Evolutionary conservation across 1,139 yeast genomes (phyloP), one percentile per base, ranked within the genome.

Genomic region (Geotrichum cucujoidarum): DNA sequence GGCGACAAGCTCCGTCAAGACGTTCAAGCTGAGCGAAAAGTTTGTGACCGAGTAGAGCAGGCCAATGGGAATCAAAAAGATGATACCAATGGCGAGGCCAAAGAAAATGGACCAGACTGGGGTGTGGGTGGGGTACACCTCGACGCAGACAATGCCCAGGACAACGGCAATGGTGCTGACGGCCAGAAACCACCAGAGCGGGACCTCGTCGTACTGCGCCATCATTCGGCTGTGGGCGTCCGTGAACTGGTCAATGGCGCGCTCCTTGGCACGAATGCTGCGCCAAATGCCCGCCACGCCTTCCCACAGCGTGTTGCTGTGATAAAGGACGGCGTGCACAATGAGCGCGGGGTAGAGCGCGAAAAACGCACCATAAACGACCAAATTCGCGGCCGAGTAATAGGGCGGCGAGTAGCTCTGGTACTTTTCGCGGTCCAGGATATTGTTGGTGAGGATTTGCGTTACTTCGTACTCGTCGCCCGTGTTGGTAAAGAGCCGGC

Each of bases 201-300:
- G 86, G 17, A 79, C 84, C 56, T 81, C 87, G 34, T 70, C 71
- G 60, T 78, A 78, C 18, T 66, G 64, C 24, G 70, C 54, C 81
- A 79, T 78, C 76, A 78, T 74, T 47, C 71, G 68, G 39, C 77
- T 70, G 54, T 79, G 82, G 0, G 83, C 77, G 55, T 80, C 86
- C 22, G 71, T 60, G 53, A 65, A 70, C 2, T 64, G 68, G 10
- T 65, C 69, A 45, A 64, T 53, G n/a, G 55, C 53, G 54, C 49
- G 59, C 20, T 51, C 52, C 37, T 40, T 38, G 32, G 43, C 47
- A 38, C 16, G 44, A 7, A 41, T 36, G 29, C 41, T 47, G 7
- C 18, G 22, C 55, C 55, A 44, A 37, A 43, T 27, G 14, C 65
- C 40, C 55, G 60, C 36, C 69, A 52, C 13, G 2, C 70, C 60